Conservation (phyloP, 2,329 filamentous ascomycete species). For the Ophiostoma triangulosporum region DNA sequence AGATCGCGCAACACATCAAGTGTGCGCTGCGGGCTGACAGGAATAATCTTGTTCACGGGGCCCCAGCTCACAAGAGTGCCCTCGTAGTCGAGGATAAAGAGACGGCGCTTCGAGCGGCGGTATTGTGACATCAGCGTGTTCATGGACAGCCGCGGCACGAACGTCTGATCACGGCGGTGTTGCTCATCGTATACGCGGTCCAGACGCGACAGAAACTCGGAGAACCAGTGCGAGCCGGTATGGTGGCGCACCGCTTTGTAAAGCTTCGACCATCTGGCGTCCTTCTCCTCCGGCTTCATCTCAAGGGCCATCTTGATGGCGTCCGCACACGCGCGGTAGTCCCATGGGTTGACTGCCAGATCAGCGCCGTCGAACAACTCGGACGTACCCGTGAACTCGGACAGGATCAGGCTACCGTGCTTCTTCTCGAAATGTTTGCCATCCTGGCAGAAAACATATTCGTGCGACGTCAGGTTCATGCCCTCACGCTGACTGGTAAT, state of each 20-base stretch:
- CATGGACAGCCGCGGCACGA: conserved; percentile 72
- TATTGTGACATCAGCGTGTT: conserved; percentile 53
- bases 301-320: conserved; percentile 74
- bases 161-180: conserved; percentile 68
- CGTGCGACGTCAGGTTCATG: conserved; percentile 93
- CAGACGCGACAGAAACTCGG: conserved; percentile 57
- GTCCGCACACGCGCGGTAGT: conserved; percentile 76
- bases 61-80: conserved; percentile 84
- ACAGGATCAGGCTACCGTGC: conserved; percentile 79
- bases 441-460: conserved; percentile 88
- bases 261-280: conserved; percentile 59
- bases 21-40: conserved; percentile 71
- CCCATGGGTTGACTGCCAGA: conserved; percentile 87
- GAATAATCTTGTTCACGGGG: conserved; percentile 68
- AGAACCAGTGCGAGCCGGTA: conserved; percentile 77
- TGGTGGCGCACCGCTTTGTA: conserved; percentile 63
- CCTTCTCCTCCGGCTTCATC: conserved; percentile 64
- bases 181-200: conserved; percentile 72
- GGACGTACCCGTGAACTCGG: conserved; percentile 87
- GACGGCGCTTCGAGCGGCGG: conserved; percentile 46
- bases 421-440: conserved; percentile 61
- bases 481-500: conserved; percentile 91
- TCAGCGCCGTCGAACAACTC: conserved; percentile 71
- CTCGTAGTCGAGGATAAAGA: conserved; percentile 90
- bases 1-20: conserved; percentile 73